These are phyloP conservation scores for Acrocalymma vagum DNA, from an alignment of 2,329 filamentous ascomycete genomes.

Conservation along the genomic window DNA sequence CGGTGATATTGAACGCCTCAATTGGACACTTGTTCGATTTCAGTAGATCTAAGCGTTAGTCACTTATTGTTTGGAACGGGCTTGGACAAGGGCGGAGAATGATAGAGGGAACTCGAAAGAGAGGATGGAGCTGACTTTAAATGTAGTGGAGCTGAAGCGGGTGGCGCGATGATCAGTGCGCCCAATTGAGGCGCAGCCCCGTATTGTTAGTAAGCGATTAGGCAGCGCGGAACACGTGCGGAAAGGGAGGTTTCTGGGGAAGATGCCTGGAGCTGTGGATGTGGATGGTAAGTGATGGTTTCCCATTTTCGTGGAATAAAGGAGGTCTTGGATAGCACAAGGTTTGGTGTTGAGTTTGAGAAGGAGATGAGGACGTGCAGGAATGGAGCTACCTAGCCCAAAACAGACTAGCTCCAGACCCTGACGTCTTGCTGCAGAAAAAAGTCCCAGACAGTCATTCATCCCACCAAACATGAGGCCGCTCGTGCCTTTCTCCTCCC, in stretches of 20 bases:
- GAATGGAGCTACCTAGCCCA: too few relatives aligned
- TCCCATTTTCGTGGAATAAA: not conserved
- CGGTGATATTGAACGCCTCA: constrained; percentile 3
- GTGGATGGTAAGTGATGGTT: not conserved
- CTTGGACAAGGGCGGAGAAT: not conserved
- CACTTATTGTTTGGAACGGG: constrained; percentile 5
- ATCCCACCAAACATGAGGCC: constrained; percentile 35
- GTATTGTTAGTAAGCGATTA: constrained; percentile 9
- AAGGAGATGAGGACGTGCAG: too few relatives aligned
- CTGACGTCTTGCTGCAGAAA: constrained; percentile 37
- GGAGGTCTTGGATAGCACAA: too few relatives aligned
- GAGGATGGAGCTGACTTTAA: not conserved
- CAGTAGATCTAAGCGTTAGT: constrained; percentile 8
- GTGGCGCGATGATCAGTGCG: constrained; percentile 2
- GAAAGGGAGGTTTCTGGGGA: not conserved
- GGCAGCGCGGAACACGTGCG: constrained; percentile 9
- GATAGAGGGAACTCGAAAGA: too few relatives aligned
- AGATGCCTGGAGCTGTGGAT: not conserved
- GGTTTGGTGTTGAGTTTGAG: too few relatives aligned
- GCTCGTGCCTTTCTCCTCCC: constrained; percentile 22
- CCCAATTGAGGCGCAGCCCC: constrained; percentile 14
- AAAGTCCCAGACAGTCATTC: constrained; percentile 29
- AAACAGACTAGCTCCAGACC: too few relatives aligned
- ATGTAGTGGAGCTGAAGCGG: constrained; percentile 1
- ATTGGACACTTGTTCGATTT: constrained; percentile 4